Evolutionary conservation across 2,329 filamentous ascomycete genomes (phyloP).

Genomic region (Diaporthe batatas): DNA sequence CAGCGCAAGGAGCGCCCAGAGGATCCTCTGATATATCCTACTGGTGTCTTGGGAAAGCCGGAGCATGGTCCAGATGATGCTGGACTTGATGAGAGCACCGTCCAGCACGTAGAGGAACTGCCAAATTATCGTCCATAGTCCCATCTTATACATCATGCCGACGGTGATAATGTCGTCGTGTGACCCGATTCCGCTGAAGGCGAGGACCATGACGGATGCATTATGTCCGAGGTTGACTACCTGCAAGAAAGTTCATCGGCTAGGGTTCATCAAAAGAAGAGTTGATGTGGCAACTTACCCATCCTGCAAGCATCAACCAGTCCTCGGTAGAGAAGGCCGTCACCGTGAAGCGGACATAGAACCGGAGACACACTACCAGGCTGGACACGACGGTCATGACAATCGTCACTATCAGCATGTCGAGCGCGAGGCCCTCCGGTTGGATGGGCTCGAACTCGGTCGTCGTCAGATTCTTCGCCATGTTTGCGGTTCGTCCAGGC

Average conservation of each 20-base stretch:
- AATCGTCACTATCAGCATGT: conserved; percentile 38
- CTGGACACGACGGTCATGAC: conserved; percentile 39
- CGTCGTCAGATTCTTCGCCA: conserved; percentile 38
- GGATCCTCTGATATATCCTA: conserved; percentile 36
- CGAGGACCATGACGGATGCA: conserved; percentile 39
- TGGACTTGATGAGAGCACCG: conserved; percentile 42
- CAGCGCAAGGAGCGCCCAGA: conserved; percentile 39
- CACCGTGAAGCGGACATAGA: conserved; percentile 32
- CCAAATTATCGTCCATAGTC: conserved; percentile 40
- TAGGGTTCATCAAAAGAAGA: not conserved
- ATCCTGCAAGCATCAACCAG: conserved; percentile 41
- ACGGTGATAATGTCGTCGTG: conserved; percentile 42
- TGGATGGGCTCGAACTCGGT: conserved; percentile 40
- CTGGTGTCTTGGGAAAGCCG: conserved; percentile 34
- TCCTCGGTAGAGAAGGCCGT: conserved; percentile 29
- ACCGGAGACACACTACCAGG: conserved; percentile 36
- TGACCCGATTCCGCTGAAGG: conserved; percentile 40
- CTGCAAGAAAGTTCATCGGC: not conserved
- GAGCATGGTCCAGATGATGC: conserved; percentile 40
- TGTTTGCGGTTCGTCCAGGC: conserved; percentile 1
- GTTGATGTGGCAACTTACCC: conserved; percentile 23
- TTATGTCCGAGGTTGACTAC: conserved; percentile 40
- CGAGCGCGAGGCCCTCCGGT: conserved; percentile 40
- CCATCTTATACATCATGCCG: conserved; percentile 40
- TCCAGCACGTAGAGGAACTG: conserved; percentile 41